Evolutionary conservation across 2,329 filamentous ascomycete species (phyloP).

Genomic region (Phialocephala sp.): DNA sequence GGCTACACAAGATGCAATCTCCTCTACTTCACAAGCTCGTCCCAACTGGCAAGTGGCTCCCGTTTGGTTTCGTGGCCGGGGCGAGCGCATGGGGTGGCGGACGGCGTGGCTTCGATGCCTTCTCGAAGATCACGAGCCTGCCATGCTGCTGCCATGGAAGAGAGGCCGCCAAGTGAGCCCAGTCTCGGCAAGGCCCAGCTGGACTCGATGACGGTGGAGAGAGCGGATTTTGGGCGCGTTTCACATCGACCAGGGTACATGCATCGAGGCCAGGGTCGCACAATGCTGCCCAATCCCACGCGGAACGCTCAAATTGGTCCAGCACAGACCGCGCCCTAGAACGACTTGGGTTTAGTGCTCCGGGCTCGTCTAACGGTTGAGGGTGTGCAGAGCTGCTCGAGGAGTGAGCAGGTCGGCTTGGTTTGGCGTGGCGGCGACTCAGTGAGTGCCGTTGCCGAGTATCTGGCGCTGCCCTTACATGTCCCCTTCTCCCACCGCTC

Average conservation of each 20-base stretch:
- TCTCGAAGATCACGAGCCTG: slow-evolving; percentile 37
- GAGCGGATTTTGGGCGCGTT: slow-evolving; percentile 32
- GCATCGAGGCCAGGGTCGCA: slow-evolving; percentile 33
- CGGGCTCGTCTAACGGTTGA: slow-evolving; percentile 32
- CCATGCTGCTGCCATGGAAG: not conserved
- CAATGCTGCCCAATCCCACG: slow-evolving; percentile 40
- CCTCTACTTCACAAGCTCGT: slow-evolving; percentile 22
- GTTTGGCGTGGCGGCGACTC: slow-evolving; percentile 8
- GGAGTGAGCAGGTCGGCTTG: not conserved
- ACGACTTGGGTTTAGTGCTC: not conserved
- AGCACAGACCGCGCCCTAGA: slow-evolving; percentile 27
- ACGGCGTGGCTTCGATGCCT: slow-evolving; percentile 38
- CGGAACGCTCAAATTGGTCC: slow-evolving; percentile 16
- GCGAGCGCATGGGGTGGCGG: slow-evolving; percentile 13
- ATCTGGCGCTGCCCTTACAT: not conserved
- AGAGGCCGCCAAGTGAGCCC: not conserved
- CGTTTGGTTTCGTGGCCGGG: slow-evolving; percentile 27
- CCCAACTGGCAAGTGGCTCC: slow-evolving; percentile 36
- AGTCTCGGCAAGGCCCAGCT: slow-evolving; percentile 5
- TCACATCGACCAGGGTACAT: slow-evolving; percentile 36
- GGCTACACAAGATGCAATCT: slow-evolving; percentile 30
- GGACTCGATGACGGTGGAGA: slow-evolving; percentile 29
- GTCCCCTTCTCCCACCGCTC: not conserved
- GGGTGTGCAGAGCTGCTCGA: slow-evolving; percentile 19
- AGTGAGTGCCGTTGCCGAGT: not conserved